These are phyloP conservation scores for Inonotus obliquus DNA, from an alignment of 1,284 basidiomycete species.

Conservation along the genomic window DNA sequence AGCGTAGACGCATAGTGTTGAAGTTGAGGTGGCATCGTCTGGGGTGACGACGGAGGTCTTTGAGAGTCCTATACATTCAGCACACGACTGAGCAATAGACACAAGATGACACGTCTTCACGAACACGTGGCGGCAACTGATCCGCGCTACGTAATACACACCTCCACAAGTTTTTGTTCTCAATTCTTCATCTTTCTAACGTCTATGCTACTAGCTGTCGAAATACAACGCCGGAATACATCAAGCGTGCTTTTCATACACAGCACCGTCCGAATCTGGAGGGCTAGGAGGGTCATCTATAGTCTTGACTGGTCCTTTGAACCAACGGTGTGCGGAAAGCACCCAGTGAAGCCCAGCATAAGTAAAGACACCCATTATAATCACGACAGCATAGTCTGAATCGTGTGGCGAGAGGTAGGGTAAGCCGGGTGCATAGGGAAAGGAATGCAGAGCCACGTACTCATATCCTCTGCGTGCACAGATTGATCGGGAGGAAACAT, in stretches of 20 bases:
- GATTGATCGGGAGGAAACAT: slow-evolving; percentile 49
- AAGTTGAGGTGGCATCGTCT: slow-evolving; percentile 26
- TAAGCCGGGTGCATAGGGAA: slow-evolving; percentile 4
- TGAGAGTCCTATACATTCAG: not conserved
- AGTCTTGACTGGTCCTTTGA: slow-evolving; percentile 59
- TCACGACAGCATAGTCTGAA: slow-evolving; percentile 62
- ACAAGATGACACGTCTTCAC: not conserved
- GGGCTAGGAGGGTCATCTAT: slow-evolving; percentile 32
- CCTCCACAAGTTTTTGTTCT: too few species aligned
- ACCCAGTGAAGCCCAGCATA: slow-evolving; percentile 63
- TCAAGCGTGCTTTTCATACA: not conserved
- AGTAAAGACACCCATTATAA: slow-evolving; percentile 58
- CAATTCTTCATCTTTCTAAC: too few species aligned
- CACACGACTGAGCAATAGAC: not conserved
- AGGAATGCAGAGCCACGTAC: slow-evolving; percentile 30
- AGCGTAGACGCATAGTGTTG: slow-evolving; percentile 44
- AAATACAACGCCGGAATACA: too few species aligned
- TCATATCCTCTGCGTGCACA: slow-evolving; percentile 49
- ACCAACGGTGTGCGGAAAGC: slow-evolving; percentile 65
- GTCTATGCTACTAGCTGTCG: too few species aligned
- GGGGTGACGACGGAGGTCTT: not conserved
- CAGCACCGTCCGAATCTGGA: not conserved
- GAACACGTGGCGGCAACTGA: not conserved
- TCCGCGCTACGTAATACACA: not conserved
- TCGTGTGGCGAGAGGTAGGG: not conserved